phyloP scores from a whole-genome alignment of 352 stramenopile genomes.

The Elongisporangium undulatum region DNA sequence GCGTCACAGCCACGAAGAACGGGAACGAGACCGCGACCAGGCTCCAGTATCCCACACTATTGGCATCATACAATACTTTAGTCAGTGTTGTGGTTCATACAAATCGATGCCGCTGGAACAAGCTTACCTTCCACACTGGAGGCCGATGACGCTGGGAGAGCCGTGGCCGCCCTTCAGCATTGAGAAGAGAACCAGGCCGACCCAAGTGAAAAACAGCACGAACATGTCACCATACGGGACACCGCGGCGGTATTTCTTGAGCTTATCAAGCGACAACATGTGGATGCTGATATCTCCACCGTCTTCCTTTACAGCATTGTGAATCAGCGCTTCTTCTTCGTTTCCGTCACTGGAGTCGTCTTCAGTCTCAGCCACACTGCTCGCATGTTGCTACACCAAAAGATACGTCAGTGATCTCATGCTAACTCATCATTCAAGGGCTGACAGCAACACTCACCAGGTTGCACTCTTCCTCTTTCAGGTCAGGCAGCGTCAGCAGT shows the following conservation, averaged over 20 bases:
- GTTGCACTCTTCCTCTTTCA: slow-evolving; percentile 26
- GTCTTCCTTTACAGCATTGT: slow-evolving; percentile 38
- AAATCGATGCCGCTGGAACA: not conserved
- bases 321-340: slow-evolving; percentile 53
- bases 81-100: no score
- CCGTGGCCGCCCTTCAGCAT: slow-evolving; percentile 78
- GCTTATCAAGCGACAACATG: slow-evolving; percentile 39
- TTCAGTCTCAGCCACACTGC: slow-evolving; percentile 17
- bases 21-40: slow-evolving; percentile 58
- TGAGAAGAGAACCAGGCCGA: slow-evolving; percentile 72
- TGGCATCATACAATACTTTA: not conserved
- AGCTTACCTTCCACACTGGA: slow-evolving; percentile 43
- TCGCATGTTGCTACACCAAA: slow-evolving; percentile 12
- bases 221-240: slow-evolving; percentile 57
- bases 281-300: slow-evolving; percentile 6
- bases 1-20: slow-evolving; percentile 63
- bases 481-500: slow-evolving; percentile 34
- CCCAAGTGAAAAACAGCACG: slow-evolving; percentile 75
- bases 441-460: slow-evolving; percentile 18
- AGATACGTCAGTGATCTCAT: slow-evolving; percentile 16
- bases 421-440: slow-evolving; percentile 5
- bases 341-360: slow-evolving; percentile 31
- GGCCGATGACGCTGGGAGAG: slow-evolving; percentile 61
- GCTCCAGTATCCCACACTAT: slow-evolving; percentile 57
- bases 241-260: slow-evolving; percentile 40